Evolutionary conservation across 768 basidiomycete species (phyloP).

Genomic region (Agrocybe chaxingu): DNA sequence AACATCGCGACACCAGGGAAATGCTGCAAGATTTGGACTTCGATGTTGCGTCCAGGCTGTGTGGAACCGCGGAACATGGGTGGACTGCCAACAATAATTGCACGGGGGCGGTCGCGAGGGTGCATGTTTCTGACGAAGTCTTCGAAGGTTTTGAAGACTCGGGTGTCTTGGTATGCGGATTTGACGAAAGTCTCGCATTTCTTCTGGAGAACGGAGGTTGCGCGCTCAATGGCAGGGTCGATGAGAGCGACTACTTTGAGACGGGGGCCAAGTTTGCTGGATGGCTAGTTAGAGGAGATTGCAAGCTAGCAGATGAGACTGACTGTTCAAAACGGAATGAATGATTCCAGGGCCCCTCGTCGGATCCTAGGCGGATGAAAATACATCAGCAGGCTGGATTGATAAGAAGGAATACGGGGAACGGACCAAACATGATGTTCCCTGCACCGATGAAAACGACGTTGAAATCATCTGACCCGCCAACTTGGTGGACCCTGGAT

Average conservation of each 20-base stretch:
- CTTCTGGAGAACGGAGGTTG: conserved; percentile 74
- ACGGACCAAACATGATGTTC: conserved; percentile 93
- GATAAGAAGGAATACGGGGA: background rate
- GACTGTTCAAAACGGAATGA: conserved; percentile 89
- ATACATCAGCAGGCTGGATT: conserved; percentile 1
- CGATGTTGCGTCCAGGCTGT: conserved; percentile 76
- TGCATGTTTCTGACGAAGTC: conserved; percentile 76
- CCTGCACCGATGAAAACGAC: conserved; percentile 94
- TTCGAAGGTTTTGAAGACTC: conserved; percentile 78
- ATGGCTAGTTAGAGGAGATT: background rate
- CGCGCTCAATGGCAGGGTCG: conserved; percentile 85
- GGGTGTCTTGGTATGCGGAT: conserved; percentile 88
- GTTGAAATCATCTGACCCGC: conserved; percentile 78
- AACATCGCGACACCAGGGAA: conserved; percentile 91
- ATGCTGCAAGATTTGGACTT: conserved; percentile 79
- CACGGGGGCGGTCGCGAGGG: conserved; percentile 66
- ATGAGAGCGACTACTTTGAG: conserved; percentile 95
- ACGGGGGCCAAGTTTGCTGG: conserved; percentile 89
- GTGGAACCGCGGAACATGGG: conserved; percentile 88
- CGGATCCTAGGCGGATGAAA: conserved; percentile 52
- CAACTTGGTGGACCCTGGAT: conserved; percentile 45
- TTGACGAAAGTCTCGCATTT: conserved; percentile 93
- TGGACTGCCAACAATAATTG: conserved; percentile 88
- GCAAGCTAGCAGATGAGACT: conserved; percentile 22
- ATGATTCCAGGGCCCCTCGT: conserved; percentile 91